A percentile compares a stretch with the other conserved stretches of the same genome.
These are phyloP conservation scores for Orbilia quercus DNA, from an alignment of 2,329 filamentous ascomycete species.

Conservation along the genomic window DNA sequence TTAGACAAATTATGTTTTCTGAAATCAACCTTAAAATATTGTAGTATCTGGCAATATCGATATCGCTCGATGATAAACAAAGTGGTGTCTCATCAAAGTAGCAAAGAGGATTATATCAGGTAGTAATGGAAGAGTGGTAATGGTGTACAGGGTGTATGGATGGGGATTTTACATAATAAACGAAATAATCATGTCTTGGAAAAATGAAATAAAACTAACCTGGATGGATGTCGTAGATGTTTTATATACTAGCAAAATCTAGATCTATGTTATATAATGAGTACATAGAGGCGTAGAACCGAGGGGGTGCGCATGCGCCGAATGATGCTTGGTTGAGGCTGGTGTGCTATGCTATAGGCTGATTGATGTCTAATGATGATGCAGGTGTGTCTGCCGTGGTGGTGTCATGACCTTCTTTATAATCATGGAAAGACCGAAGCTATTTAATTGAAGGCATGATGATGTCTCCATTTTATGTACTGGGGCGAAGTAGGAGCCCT, in stretches of 20 bases:
- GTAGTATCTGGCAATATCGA: conserved; percentile 2
- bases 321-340: conserved; percentile 54
- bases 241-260: conserved; percentile 48
- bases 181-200: conserved; percentile 28
- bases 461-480: conserved; percentile 54
- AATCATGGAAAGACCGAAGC: conserved; percentile 54
- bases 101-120: neutral
- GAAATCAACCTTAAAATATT: neutral
- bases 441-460: conserved; percentile 46
- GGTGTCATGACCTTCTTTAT: conserved; percentile 57
- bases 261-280: conserved; percentile 40
- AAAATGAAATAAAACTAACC: conserved; percentile 34
- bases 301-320: conserved; percentile 36
- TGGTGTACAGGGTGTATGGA: conserved; percentile 31
- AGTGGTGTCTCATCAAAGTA: conserved; percentile 1
- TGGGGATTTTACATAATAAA: conserved; percentile 14
- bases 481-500: conserved; percentile 44
- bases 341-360: conserved; percentile 54
- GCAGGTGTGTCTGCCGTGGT: conserved; percentile 55
- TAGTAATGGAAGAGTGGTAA: conserved; percentile 8
- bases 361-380: conserved; percentile 51
- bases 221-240: conserved; percentile 44
- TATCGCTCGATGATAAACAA: neutral
- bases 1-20: conserved; percentile 19
- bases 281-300: conserved; percentile 20